phyloP scores from a whole-genome alignment of 306 rosid genomes.

The Coriaria nepalensis region DNA sequence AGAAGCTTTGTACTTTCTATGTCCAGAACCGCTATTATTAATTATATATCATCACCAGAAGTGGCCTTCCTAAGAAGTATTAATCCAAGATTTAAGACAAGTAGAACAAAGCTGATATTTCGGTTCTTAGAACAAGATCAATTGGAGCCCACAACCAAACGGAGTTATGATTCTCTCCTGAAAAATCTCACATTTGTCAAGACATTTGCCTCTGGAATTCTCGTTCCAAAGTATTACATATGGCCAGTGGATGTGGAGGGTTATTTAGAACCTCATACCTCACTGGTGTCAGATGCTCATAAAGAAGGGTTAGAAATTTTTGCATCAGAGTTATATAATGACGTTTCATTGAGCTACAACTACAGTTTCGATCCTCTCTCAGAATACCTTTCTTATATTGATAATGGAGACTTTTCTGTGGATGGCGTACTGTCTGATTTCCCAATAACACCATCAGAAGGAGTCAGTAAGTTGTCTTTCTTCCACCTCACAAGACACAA shows the following conservation, averaged over 20 bases:
- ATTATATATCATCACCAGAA: slow-evolving; percentile 79
- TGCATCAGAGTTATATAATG: slow-evolving; percentile 59
- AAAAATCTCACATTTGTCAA: slow-evolving; percentile 62
- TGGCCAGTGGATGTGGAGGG: slow-evolving; percentile 38
- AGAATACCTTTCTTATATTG: slow-evolving; percentile 51
- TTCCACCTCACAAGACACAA: background rate
- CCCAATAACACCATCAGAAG: slow-evolving; percentile 60
- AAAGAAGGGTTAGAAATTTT: slow-evolving; percentile 56
- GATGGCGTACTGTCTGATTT: slow-evolving; percentile 81
- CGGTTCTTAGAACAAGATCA: slow-evolving; percentile 32
- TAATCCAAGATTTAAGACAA: slow-evolving; percentile 38
- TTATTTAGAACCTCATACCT: slow-evolving; percentile 49
- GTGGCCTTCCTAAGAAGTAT: slow-evolving; percentile 58
- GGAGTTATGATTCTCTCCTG: slow-evolving; percentile 52
- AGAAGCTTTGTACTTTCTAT: slow-evolving; percentile 40
- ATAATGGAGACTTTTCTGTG: slow-evolving; percentile 62
- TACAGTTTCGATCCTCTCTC: slow-evolving; percentile 76
- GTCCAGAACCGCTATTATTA: slow-evolving; percentile 26
- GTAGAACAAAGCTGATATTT: slow-evolving; percentile 51
- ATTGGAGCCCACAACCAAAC: slow-evolving; percentile 54
- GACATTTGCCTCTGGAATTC: slow-evolving; percentile 81
- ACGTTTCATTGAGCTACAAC: slow-evolving; percentile 39
- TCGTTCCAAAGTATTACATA: slow-evolving; percentile 65
- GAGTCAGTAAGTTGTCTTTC: slow-evolving; percentile 36
- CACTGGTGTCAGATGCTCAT: slow-evolving; percentile 74